Base-by-base conservation (phyloP, 2,329 filamentous ascomycete species). In the Aspergillus sp. region DNA sequence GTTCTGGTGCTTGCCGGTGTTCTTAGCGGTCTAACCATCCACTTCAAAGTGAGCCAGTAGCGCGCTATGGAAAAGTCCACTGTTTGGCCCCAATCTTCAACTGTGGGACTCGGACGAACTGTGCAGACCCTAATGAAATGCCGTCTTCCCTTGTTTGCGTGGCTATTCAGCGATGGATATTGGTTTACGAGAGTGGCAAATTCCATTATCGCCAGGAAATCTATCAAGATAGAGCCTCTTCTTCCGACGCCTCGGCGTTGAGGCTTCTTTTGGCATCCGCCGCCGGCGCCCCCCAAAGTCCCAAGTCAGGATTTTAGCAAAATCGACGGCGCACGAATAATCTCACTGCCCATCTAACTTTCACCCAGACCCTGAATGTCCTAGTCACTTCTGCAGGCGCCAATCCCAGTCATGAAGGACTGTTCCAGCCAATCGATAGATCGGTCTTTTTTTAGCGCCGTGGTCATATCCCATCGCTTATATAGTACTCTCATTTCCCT, bases 1-100 rank as follows among this genome's bases (percentile, higher is more conserved):
- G 62, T 91, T 1, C 73, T 97, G 54, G 77, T 96, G 12, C 37
- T 72, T 12, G 63, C 63, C 5, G 73, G 74, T 5, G 55, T 75
- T 27, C 55, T 67, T 15, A 70, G 70, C 59, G 68, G 70, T 40
- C 48, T 65, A 44, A 46, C 66, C 15, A 57, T 45, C 56, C 61
- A 56, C 44, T 46, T 41, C 48, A 59, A 55, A 48, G 30, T 30
- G n/a, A 40, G 52, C 37, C 33, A 34, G 45, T 48, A 48, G 34
- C 22, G 42, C 20, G 20, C 33, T 20, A 47, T 40, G 9, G 30
- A 41, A 34, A 12, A 13, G 19, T 9, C 15, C 42, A 37, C 24
- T 13, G 22, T 53, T 45, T 46, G 50, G 24, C 40, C 40, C 40
- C 39, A 45, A 42, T 40, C 50, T 37, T 37, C 24, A 19, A 44